These are phyloP conservation scores for Chlamydomonas reinhardtii DNA, from an alignment of 163 green algal species.

Conservation along the genomic window DNA sequence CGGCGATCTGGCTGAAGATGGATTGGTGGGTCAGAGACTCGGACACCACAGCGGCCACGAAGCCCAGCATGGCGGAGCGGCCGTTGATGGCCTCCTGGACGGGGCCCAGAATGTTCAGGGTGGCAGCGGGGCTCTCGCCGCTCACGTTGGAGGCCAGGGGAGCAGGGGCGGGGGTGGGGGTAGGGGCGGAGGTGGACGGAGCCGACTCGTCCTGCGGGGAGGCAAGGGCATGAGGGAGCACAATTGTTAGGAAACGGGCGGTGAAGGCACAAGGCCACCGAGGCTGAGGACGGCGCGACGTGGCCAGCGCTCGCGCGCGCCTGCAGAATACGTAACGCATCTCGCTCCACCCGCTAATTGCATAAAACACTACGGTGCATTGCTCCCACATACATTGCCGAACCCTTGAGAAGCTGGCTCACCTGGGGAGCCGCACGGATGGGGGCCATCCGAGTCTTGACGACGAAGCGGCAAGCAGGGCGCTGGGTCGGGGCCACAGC, in stretches of 20 bases:
- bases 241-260: too few relatives aligned
- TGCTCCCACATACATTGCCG: too few relatives aligned
- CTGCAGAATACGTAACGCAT: too few relatives aligned
- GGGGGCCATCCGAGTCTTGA: neutral
- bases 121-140: neutral
- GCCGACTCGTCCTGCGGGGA: neutral
- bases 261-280: too few relatives aligned
- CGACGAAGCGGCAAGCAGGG: too few relatives aligned
- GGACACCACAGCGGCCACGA: constrained; percentile 27
- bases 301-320: too few relatives aligned
- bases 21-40: constrained; percentile 40
- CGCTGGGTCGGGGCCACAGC: neutral
- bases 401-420: too few relatives aligned
- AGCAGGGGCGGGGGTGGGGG: neutral
- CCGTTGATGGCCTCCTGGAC: constrained; percentile 52
- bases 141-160: too few relatives aligned
- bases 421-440: neutral
- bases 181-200: neutral
- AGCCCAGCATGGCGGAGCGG: constrained; percentile 47
- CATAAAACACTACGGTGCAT: too few relatives aligned
- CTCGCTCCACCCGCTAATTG: too few relatives aligned
- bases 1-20: constrained; percentile 32
- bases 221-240: too few relatives aligned
- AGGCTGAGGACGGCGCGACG: too few relatives aligned
- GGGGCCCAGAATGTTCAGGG: neutral